Conservation (phyloP, 345 rosid genomes). For the Eutrema yunnanense region DNA sequence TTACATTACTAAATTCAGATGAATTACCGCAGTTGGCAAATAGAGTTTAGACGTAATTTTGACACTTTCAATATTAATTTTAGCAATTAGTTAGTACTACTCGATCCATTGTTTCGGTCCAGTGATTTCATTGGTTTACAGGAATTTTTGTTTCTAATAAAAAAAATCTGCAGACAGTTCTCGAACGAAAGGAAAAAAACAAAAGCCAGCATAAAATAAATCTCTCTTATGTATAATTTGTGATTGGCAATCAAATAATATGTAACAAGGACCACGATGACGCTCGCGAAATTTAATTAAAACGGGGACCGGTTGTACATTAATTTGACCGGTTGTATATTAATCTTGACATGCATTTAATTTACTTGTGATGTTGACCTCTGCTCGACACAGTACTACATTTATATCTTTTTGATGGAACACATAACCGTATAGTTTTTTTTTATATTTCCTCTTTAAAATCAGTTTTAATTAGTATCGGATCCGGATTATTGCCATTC, state of each 20-base stretch:
- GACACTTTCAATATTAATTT: no score
- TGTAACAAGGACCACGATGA: constrained; percentile 25
- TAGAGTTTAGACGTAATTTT: background rate
- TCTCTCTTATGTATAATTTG: background rate
- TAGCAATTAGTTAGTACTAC: no score
- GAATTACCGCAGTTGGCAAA: background rate
- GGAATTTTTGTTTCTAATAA: no score
- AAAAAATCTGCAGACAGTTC: no score
- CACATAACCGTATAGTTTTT: constrained; percentile 15
- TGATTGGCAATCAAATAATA: background rate
- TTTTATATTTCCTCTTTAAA: background rate
- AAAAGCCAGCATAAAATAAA: background rate
- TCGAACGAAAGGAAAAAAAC: background rate
- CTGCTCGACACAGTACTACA: constrained; percentile 15
- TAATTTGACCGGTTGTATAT: constrained; percentile 27
- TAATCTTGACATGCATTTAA: constrained; percentile 25
- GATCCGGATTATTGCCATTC: background rate
- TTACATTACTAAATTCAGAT: background rate
- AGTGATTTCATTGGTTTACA: background rate
- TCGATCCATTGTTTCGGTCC: background rate
- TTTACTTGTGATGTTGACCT: constrained; percentile 29
- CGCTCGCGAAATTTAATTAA: constrained; percentile 14
- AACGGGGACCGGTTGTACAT: constrained; percentile 23
- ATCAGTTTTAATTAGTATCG: background rate
- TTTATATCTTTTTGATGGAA: constrained; percentile 25